phyloP scores from a whole-genome alignment of 1,284 basidiomycete genomes.

The Ganoderma multipileum region DNA sequence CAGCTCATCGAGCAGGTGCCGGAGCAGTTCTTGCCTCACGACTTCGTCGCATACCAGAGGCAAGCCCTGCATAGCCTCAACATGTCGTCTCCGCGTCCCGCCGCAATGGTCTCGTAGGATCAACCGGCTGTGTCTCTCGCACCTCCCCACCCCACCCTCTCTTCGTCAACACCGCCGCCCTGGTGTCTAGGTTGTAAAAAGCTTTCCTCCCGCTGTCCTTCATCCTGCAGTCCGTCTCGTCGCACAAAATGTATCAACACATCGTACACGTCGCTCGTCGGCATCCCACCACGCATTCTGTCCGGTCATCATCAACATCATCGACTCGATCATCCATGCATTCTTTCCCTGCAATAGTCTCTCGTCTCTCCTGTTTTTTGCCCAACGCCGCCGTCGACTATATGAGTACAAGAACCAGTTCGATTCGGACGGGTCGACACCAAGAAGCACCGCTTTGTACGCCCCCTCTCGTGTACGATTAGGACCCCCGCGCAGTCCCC shows the following conservation, averaged over 20 bases:
- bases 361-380: slow-evolving; percentile 48
- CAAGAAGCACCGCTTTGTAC: slow-evolving; percentile 33
- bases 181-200: slow-evolving; percentile 43
- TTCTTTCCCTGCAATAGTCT: slow-evolving; percentile 59
- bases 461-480: slow-evolving; percentile 44
- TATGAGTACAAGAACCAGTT: slow-evolving; percentile 35
- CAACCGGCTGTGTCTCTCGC: slow-evolving; percentile 16
- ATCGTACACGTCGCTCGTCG: slow-evolving; percentile 64
- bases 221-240: slow-evolving; percentile 35
- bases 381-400: slow-evolving; percentile 33
- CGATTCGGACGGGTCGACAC: slow-evolving; percentile 31
- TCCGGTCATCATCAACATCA: slow-evolving; percentile 64
- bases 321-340: slow-evolving; percentile 71
- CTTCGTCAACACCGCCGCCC: slow-evolving; percentile 27
- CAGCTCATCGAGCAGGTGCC: slow-evolving; percentile 67
- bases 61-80: slow-evolving; percentile 74
- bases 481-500: slow-evolving; percentile 45
- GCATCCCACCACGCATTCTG: slow-evolving; percentile 61
- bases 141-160: slow-evolving; percentile 22
- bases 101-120: slow-evolving; percentile 61
- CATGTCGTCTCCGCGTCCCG: slow-evolving; percentile 56
- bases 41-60: slow-evolving; percentile 77
- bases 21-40: slow-evolving; percentile 80
- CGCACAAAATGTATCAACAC: slow-evolving; percentile 79
- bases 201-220: slow-evolving; percentile 35